phyloP scores from a whole-genome alignment of 2,329 filamentous ascomycete species.

The Colletotrichum cereale region DNA sequence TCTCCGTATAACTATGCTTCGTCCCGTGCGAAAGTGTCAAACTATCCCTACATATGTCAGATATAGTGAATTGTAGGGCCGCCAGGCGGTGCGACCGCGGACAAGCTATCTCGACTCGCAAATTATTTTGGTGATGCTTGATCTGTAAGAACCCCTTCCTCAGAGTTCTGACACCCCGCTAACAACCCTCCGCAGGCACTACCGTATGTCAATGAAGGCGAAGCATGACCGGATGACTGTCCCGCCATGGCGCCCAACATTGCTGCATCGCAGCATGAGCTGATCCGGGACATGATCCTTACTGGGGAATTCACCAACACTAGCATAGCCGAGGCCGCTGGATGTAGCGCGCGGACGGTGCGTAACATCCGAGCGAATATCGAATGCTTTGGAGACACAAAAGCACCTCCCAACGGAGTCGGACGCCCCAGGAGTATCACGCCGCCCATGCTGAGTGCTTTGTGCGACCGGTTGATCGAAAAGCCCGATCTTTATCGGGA shows the following conservation, averaged over 20 bases:
- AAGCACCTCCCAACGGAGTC: background rate
- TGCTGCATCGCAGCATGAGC: background rate
- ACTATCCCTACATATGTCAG: too few relatives aligned
- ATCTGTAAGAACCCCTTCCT: too few relatives aligned
- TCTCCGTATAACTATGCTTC: too few relatives aligned
- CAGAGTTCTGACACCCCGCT: too few relatives aligned
- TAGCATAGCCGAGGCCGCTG: background rate
- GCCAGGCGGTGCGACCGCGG: too few relatives aligned
- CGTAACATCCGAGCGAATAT: background rate
- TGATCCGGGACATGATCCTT: background rate
- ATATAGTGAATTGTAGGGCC: too few relatives aligned
- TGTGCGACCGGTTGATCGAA: background rate
- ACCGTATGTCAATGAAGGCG: too few relatives aligned
- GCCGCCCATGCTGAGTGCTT: background rate
- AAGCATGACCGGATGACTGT: too few relatives aligned
- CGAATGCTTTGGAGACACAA: background rate
- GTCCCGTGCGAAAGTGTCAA: too few relatives aligned
- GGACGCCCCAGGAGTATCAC: background rate
- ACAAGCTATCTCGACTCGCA: too few relatives aligned
- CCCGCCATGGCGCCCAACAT: background rate
- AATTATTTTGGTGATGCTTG: too few relatives aligned
- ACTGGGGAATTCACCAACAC: background rate
- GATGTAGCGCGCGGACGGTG: background rate
- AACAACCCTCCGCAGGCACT: too few relatives aligned
- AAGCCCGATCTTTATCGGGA: slow-evolving; percentile 41